Evolutionary conservation across 805 yeast genomes (phyloP), one percentile per base, ranked within the genome.

Genomic region (Yamadazyma phyllophila): DNA sequence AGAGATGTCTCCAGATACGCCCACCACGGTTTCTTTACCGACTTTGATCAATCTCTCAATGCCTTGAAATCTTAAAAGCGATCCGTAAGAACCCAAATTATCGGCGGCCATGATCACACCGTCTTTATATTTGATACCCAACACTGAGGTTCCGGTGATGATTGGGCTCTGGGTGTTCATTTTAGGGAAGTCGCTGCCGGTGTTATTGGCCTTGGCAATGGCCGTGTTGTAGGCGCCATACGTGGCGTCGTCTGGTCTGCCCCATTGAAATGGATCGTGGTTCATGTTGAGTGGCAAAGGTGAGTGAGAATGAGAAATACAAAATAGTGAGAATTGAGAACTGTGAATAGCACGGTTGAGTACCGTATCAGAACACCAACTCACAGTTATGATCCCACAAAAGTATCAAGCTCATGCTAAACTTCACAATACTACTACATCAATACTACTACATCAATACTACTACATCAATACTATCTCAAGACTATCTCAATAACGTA

Each of bases 41-140:
- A 92, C 96, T 47, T 80, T 80, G 59, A 90, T 69, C 57, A 94
- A 71, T 63, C 99, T 83, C 64, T 92, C 95, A 49, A 88, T 77
- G 65, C 91, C 82, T 50, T 78, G 84, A 69, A 92, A 87, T 57
- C 97, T 80, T 51, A 95, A 82, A 52, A 94, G 74, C 1, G 97
- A 89, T 0, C 99, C 99, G 63, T 92, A 94, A 0, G 97, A 85
- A 11, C 77, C 96, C 66, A 92, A 69, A 58, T 88, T 88, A 64
- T 94, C 99, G 4, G 99, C 97, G 2, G 99, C 98, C 67, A 94
- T 76, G 32, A 94, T 80, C 38, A 94, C 83, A 33, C 99, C 99
- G 55, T 85, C 86, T 51, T 87, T 74, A 73, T 83, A 94, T 69
- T 91, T 94, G 67, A 92, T 77, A 7, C 94, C 95, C 56, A 94